Percentiles rank a stretch among this genome's conserved stretches.
These are phyloP conservation scores for Ceratobasidium theobromae DNA, from an alignment of 1,284 basidiomycete genomes.

Conservation along the genomic window DNA sequence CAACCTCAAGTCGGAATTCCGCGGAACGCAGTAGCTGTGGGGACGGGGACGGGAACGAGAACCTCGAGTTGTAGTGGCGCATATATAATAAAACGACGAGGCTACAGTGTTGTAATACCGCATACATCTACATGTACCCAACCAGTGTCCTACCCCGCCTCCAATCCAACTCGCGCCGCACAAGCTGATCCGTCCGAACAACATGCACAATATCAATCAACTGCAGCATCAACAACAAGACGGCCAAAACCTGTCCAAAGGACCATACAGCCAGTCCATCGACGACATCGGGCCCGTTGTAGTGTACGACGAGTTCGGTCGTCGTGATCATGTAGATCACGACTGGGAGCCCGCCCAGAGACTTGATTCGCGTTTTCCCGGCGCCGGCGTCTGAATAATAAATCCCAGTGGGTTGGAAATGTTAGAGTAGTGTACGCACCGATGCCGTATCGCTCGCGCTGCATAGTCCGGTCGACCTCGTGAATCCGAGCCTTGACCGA, in stretches of 20 bases:
- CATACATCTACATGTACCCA: no score
- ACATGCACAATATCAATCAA: constrained; percentile 21
- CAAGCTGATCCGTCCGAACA: not conserved
- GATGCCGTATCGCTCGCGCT: not conserved
- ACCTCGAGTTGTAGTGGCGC: no score
- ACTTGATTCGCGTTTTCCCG: not conserved
- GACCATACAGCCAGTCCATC: not conserved
- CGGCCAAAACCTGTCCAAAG: constrained; percentile 19
- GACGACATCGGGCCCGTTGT: not conserved
- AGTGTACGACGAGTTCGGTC: not conserved
- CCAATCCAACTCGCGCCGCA: not conserved
- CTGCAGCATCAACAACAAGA: constrained; percentile 12
- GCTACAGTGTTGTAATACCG: no score
- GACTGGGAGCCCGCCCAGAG: not conserved
- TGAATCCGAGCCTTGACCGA: not conserved
- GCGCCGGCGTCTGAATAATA: not conserved
- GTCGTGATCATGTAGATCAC: constrained; percentile 10
- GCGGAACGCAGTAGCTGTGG: no score
- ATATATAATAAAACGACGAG: no score
- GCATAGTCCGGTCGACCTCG: not conserved
- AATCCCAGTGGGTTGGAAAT: no score
- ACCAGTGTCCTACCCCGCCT: no score
- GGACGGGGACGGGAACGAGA: no score
- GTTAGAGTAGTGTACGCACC: not conserved
- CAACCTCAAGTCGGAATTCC: no score